Conservation (phyloP, 2,329 filamentous ascomycete genomes). For the Alternaria longipes region DNA sequence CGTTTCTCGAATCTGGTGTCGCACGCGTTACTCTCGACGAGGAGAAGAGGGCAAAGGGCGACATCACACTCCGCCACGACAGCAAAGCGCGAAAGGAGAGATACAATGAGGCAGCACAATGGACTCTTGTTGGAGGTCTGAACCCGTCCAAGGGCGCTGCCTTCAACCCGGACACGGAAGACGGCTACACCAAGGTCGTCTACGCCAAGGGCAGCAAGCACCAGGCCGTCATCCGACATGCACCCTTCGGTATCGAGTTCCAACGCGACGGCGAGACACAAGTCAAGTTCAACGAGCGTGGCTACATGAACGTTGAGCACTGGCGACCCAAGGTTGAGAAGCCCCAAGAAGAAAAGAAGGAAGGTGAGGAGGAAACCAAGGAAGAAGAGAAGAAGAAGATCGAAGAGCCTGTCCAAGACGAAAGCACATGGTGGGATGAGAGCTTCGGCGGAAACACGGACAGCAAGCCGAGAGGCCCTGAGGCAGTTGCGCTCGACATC, state of each 20-base stretch:
- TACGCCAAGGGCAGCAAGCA: slow-evolving; percentile 81
- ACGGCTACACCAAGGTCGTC: slow-evolving; percentile 74
- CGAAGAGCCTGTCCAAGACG: slow-evolving; percentile 67
- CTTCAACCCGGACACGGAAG: slow-evolving; percentile 70
- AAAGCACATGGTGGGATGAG: slow-evolving; percentile 98
- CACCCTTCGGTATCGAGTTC: slow-evolving; percentile 87
- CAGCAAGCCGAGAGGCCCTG: slow-evolving; percentile 91
- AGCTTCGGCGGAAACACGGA: slow-evolving; percentile 95
- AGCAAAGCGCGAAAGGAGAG: slow-evolving; percentile 89
- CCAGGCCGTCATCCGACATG: slow-evolving; percentile 83
- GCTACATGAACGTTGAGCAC: slow-evolving; percentile 91
- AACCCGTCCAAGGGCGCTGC: slow-evolving; percentile 76
- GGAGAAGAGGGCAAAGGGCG: slow-evolving; percentile 85
- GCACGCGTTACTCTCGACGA: slow-evolving; percentile 91
- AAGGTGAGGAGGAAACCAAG: slow-evolving; percentile 57
- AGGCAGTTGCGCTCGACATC: slow-evolving; percentile 91
- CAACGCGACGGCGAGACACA: slow-evolving; percentile 82
- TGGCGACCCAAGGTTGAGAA: slow-evolving; percentile 88
- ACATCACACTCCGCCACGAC: slow-evolving; percentile 85
- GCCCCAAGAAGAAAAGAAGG: slow-evolving; percentile 53
- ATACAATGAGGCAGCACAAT: slow-evolving; percentile 90
- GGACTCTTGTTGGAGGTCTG: slow-evolving; percentile 84
- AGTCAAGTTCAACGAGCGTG: slow-evolving; percentile 88
- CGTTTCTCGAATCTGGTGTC: slow-evolving; percentile 88
- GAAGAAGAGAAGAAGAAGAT: slow-evolving; percentile 56